Base-by-base conservation (phyloP, 352 stramenopile genomes). In the Blastocystis sp. region DNA sequence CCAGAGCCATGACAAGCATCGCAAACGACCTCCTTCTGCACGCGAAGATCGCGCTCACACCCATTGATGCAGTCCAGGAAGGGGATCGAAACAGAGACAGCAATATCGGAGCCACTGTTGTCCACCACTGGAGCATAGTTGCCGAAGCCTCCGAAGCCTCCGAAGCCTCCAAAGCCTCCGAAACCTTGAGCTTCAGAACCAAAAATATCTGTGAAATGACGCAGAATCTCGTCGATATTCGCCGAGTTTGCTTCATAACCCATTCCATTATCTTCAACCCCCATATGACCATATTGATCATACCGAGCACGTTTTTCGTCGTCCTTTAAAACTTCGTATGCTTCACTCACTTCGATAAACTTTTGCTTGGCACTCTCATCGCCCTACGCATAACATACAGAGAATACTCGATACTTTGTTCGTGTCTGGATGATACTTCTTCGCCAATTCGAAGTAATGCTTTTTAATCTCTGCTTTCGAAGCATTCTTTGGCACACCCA, bases 361-460 rank as follows among this genome's bases (percentile, higher is more conserved):
- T 96, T 96, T 89, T 95, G 95, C 55, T 93, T 93, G 0, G 94
- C 93, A 66, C 96, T 87, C 75, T 93, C 93, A 76, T 96, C 94
- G 47, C 94, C 93, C 63, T 87, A 87, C 39, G 18, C 20, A 59
- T 76, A 18, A 87, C 7, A 20, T 2, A 34, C 9, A 9, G 13
- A 20, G 23, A 56, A 23, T 9, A 76, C 7, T n/a, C 23, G 11
- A 8, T 77, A 87, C 76, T 88, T 96, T 96, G 90, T 96, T 96
- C 43, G 93, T 94, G 89, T 98, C 95, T 47, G 96, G 96, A 87
- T 98, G 96, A 89, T 98, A 98, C 87, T 98, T 96, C 26, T 98
- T 92, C 53, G 93, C 96, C 20, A 98, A 91, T 90, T 96, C 96
- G 76, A 95, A 94, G 90, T 98, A 98, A 23, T 95, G 95, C 88